Evolutionary conservation across 441 rosid genomes (phyloP).

Genomic region (Adansonia grandidieri): DNA sequence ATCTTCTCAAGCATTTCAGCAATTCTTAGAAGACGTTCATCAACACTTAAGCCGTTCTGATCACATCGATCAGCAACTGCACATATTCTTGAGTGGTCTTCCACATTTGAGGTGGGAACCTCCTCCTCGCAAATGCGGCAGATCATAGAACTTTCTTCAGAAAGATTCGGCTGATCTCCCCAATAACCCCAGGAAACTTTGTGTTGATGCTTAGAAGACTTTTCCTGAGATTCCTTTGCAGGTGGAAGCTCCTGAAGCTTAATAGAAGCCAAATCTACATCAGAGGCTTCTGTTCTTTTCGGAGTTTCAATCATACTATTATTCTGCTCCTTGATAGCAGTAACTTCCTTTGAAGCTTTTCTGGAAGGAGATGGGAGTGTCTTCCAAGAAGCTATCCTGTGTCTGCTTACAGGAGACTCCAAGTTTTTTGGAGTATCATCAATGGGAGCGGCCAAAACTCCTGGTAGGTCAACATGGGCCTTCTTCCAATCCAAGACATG

Average conservation of each 20-base stretch:
- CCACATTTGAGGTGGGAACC: constrained; percentile 83
- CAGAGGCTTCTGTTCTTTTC: constrained; percentile 50
- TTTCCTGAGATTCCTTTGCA: constrained; percentile 66
- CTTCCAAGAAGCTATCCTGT: constrained; percentile 91
- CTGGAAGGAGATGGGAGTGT: constrained; percentile 76
- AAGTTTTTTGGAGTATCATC: constrained; percentile 51
- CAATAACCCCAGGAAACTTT: constrained; percentile 92
- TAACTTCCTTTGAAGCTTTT: constrained; percentile 60
- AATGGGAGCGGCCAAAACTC: constrained; percentile 42
- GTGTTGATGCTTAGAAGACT: constrained; percentile 73
- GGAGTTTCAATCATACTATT: constrained; percentile 57
- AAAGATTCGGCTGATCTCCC: constrained; percentile 71
- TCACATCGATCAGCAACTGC: constrained; percentile 93
- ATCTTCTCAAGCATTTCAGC: constrained; percentile 93
- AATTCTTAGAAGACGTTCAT: constrained; percentile 84
- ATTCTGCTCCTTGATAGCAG: constrained; percentile 51
- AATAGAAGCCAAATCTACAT: constrained; percentile 45
- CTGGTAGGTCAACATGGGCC: constrained; percentile 49
- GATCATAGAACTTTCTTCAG: constrained; percentile 84
- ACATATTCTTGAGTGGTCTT: constrained; percentile 95
- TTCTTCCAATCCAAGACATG: constrained; percentile 70
- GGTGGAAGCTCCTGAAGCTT: constrained; percentile 54
- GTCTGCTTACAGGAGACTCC: constrained; percentile 69
- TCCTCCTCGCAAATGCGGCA: constrained; percentile 99
- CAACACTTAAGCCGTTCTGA: constrained; percentile 78